Conservation (phyloP, 331 rosid species). For the Erythrophleum ivorense region DNA sequence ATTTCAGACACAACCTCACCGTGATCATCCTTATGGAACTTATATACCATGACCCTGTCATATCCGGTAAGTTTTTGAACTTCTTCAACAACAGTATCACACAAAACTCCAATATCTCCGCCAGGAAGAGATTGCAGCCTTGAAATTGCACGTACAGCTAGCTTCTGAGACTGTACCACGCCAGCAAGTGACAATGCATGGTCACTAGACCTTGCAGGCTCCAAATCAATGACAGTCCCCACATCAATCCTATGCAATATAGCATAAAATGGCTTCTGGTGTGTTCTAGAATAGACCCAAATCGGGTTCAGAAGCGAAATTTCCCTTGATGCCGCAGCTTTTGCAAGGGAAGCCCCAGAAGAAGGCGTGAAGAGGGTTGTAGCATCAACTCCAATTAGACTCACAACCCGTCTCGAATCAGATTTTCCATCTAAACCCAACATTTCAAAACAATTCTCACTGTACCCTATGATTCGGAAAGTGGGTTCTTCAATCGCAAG, state of each 20-base stretch:
- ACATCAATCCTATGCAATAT: conserved; percentile 88
- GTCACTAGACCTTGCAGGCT: conserved; percentile 70
- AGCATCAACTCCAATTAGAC: conserved; percentile 68
- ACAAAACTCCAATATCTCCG: conserved; percentile 69
- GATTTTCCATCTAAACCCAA: conserved; percentile 55
- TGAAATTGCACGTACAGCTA: conserved; percentile 82
- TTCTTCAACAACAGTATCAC: conserved; percentile 80
- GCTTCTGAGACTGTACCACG: conserved; percentile 84
- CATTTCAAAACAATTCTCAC: conserved; percentile 73
- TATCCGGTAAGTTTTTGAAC: conserved; percentile 88
- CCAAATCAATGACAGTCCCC: conserved; percentile 87
- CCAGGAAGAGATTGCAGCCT: conserved; percentile 84
- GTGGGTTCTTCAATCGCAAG: conserved; percentile 66
- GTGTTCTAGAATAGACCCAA: conserved; percentile 64
- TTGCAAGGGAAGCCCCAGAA: conserved; percentile 66
- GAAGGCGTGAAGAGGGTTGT: conserved; percentile 69
- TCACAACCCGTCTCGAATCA: conserved; percentile 28
- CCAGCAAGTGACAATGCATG: conserved; percentile 87
- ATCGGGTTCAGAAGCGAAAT: conserved; percentile 71
- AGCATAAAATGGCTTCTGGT: conserved; percentile 82
- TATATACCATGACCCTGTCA: conserved; percentile 89
- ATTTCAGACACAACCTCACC: conserved; percentile 89
- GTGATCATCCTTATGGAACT: conserved; percentile 88
- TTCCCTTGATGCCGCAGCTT: conserved; percentile 63
- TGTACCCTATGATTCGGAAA: conserved; percentile 63